Evolutionary conservation across 73 alveolate species (phyloP), one percentile per base, ranked within the genome.

Genomic region (Blepharisma japonicum): DNA sequence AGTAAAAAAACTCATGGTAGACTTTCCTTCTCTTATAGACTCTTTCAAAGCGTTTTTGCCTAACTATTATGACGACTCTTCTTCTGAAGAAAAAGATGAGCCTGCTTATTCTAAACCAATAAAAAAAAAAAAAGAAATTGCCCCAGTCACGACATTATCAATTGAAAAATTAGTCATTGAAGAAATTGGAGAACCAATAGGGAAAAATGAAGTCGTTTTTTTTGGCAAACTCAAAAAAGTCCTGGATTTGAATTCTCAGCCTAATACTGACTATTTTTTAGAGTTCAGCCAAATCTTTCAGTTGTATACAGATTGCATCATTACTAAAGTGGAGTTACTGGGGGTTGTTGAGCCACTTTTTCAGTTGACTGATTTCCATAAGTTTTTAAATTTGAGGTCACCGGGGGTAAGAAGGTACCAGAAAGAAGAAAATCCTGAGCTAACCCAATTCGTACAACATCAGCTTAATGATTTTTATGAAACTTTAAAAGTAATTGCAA

Each of bases 1-100:
- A 20, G 74, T 61, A 11, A n/a, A 25, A 39, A 25, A 20, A 9
- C 14, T 61, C 3, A 61, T 61, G 74, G 46, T 25, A 61, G 74
- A 25, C 74, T 61, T 14, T 25, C 74, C 74, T 8, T n/a, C 11
- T n/a, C 46, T 61, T 1, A 61, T 61, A 18, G 74, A 61, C n/a
- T 14, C n/a, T 25, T 61, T 61, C 74, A 61, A 61, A 61, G 74
- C 74, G 11, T 61, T 61, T 25, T 25, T 61, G 38, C 74, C 74
- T 14, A 61, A 61, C 23, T 61, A 61, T 39, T 18, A 61, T 61
- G 74, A 61, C n/a, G 47, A 25, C 47, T 61, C 74, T 0, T 53
- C 67, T 14, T 11, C 67, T 0, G 14, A n/a, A 14, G 74, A 61
- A 61, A 9, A 14, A 9, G 74, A 61, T 14, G 67, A 53, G 67